Evolutionary conservation across 2,329 filamentous ascomycete genomes (phyloP).

Genomic region (Basipetospora chlamydospora): DNA sequence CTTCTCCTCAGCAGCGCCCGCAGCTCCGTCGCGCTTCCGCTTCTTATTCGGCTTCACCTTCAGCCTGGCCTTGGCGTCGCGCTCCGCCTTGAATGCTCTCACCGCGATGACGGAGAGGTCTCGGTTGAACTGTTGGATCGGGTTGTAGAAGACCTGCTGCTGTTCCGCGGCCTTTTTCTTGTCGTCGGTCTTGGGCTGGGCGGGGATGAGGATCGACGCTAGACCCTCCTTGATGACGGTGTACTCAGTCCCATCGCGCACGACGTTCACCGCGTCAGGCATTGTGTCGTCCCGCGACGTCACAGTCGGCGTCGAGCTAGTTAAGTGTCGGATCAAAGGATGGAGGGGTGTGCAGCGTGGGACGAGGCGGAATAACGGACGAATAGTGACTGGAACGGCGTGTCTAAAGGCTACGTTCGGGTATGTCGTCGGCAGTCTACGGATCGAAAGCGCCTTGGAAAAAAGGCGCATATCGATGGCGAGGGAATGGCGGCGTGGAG

Average conservation of each 20-base stretch:
- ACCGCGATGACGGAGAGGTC: constrained; percentile 89
- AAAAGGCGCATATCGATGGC: too few species aligned
- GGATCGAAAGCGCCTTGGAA: too few species aligned
- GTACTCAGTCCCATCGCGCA: constrained; percentile 30
- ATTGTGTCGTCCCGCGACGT: too few species aligned
- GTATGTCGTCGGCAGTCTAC: too few species aligned
- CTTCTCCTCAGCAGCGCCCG: constrained; percentile 33
- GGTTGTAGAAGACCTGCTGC: constrained; percentile 78
- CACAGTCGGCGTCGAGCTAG: too few species aligned
- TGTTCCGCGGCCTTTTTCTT: constrained; percentile 41
- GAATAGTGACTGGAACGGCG: too few species aligned
- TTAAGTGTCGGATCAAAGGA: too few species aligned
- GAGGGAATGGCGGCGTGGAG: too few species aligned
- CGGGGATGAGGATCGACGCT: constrained; percentile 40
- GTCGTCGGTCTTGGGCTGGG: constrained; percentile 30
- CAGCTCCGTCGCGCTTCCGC: constrained; percentile 25
- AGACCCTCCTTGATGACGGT: constrained; percentile 39
- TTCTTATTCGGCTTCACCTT: constrained; percentile 15
- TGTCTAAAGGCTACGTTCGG: too few species aligned
- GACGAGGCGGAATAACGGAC: too few species aligned
- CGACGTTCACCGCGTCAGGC: background rate
- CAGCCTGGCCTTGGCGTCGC: constrained; percentile 22
- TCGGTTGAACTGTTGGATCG: constrained; percentile 97
- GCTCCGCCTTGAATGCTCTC: constrained; percentile 68
- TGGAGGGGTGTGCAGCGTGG: too few species aligned